These are phyloP conservation scores for Cutaneotrichosporon mucoides DNA, from an alignment of 1,284 basidiomycete species.

Conservation along the genomic window DNA sequence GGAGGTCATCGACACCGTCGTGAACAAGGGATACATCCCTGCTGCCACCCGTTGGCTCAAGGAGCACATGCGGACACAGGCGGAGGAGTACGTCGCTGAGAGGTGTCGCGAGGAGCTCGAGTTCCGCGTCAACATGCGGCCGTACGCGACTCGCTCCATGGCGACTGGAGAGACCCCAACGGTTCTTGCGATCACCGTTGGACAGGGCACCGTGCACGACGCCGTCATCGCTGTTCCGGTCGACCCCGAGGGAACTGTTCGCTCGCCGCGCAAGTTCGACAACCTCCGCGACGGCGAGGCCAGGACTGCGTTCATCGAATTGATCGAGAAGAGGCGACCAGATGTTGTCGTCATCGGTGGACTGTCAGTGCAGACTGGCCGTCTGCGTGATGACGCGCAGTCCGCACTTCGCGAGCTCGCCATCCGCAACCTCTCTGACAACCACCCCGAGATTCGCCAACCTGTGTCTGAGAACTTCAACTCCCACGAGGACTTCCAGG, in stretches of 20 bases:
- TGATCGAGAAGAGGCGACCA: constrained; percentile 75
- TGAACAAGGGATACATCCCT: constrained; percentile 71
- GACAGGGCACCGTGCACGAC: constrained; percentile 89
- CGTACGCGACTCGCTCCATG: constrained; percentile 63
- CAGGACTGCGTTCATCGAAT: constrained; percentile 64
- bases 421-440: constrained; percentile 9
- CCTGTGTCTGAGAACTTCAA: constrained; percentile 34
- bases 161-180: constrained; percentile 69
- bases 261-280: constrained; percentile 83
- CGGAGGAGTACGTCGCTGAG: constrained; percentile 74
- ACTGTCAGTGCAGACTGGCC: constrained; percentile 69
- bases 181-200: constrained; percentile 90
- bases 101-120: constrained; percentile 66
- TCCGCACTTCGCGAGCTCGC: constrained; percentile 49
- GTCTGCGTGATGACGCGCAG: constrained; percentile 55
- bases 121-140: constrained; percentile 58
- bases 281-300: constrained; percentile 67
- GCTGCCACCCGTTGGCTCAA: constrained; percentile 78
- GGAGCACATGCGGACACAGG: constrained; percentile 85
- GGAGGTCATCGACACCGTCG: constrained; percentile 69
- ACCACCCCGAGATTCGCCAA: constrained; percentile 28
- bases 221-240: constrained; percentile 79
- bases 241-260: constrained; percentile 81
- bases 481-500: constrained; percentile 36
- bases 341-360: constrained; percentile 88